Percentiles rank a stretch among this genome's conserved stretches.
These are phyloP conservation scores for Bombardia bombarda DNA, from an alignment of 495 filamentous ascomycete species.

Conservation along the genomic window DNA sequence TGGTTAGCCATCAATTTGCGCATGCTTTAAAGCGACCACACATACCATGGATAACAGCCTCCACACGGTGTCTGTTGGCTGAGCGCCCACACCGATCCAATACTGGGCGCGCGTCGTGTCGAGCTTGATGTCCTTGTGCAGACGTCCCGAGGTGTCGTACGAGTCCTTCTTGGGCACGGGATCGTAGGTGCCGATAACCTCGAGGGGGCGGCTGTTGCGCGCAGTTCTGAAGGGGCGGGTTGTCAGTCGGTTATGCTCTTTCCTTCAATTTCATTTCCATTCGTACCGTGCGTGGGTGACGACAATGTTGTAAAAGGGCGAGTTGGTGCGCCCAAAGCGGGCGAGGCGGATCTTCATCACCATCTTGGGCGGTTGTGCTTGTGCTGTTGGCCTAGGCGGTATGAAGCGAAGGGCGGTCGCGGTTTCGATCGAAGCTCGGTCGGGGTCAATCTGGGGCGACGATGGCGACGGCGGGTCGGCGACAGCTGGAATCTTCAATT, in stretches of 20 bases:
- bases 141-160: conserved; percentile 55
- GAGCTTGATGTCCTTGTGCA: conserved; percentile 83
- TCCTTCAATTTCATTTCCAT: neutral
- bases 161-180: conserved; percentile 70
- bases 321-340: conserved; percentile 81
- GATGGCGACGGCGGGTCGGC: neutral
- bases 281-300: conserved; percentile 88
- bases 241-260: neutral
- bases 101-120: conserved; percentile 78
- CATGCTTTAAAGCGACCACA: conserved; percentile 1
- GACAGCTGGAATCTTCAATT: too few relatives aligned
- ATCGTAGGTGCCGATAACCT: conserved; percentile 94
- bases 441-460: neutral
- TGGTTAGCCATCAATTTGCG: too few relatives aligned
- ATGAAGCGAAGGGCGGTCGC: too few relatives aligned
- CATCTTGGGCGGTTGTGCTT: conserved; percentile 46
- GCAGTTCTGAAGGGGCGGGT: conserved; percentile 60
- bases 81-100: conserved; percentile 94
- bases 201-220: conserved; percentile 76
- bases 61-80: conserved; percentile 86
- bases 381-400: neutral
- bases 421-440: too few relatives aligned
- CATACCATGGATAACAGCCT: conserved; percentile 77
- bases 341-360: conserved; percentile 88
- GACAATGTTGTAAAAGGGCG: conserved; percentile 94